phyloP scores from a whole-genome alignment of 164 flowering plant species.

The Piper betle region DNA sequence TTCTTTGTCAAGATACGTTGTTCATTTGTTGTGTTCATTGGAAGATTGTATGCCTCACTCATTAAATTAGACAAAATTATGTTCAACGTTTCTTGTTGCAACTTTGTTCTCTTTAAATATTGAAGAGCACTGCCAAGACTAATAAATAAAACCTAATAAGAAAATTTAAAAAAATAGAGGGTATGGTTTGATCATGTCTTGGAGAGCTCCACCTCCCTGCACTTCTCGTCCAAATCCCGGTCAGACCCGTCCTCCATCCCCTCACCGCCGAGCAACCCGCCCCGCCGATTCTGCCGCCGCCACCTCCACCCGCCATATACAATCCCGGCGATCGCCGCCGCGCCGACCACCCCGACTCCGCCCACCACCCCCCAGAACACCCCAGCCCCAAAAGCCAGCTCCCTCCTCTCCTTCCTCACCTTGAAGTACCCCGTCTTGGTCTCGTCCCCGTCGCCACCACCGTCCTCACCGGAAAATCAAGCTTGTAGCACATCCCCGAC shows the following conservation, averaged over 20 bases:
- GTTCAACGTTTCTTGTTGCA: too few species aligned
- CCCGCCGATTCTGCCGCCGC: slow-evolving; percentile 13
- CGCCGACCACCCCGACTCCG: slow-evolving; percentile 14
- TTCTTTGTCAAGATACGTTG: too few species aligned
- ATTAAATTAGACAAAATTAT: too few species aligned
- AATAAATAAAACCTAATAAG: too few species aligned
- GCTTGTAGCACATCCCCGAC: slow-evolving; percentile 62
- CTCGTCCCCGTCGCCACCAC: slow-evolving; percentile 44
- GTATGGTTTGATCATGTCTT: background rate
- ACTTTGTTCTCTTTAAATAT: too few species aligned
- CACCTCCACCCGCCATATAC: slow-evolving; percentile 21
- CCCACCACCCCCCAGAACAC: slow-evolving; percentile 16
- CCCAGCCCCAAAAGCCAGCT: slow-evolving; percentile 12
- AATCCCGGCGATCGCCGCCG: slow-evolving; percentile 19
- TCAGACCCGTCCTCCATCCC: slow-evolving; percentile 48
- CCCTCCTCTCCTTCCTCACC: slow-evolving; percentile 21
- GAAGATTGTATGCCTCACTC: too few species aligned
- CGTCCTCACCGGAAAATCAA: slow-evolving; percentile 61
- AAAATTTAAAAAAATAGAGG: too few species aligned
- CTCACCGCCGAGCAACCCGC: slow-evolving; percentile 25
- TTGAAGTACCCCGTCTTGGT: slow-evolving; percentile 58
- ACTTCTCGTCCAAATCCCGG: slow-evolving; percentile 52
- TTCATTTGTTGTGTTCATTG: too few species aligned
- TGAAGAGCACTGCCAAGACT: too few species aligned
- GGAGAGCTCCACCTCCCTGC: slow-evolving; percentile 36